A percentile compares a stretch with the other conserved stretches of the same genome.
These are phyloP conservation scores for Dictyostelium firmibasis DNA, from an alignment of 78 protist species.

Conservation along the genomic window DNA sequence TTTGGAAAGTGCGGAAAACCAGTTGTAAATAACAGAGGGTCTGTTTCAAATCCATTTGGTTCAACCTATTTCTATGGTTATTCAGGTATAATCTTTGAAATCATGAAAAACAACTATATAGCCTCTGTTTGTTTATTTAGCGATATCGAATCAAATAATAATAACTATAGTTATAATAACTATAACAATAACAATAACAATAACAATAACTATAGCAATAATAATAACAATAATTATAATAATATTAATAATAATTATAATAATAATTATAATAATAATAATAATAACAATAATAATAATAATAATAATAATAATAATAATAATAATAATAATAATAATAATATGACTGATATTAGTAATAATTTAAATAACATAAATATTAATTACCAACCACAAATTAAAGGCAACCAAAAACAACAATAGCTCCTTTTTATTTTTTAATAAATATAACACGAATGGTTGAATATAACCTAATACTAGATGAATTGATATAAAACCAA, in stretches of 20 bases:
- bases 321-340: background rate
- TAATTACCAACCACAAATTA: background rate
- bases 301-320: no score
- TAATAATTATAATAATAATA: background rate
- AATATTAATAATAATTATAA: background rate
- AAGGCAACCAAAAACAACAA: background rate
- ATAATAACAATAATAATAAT: background rate
- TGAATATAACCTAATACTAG: background rate
- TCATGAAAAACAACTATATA: constrained; percentile 68
- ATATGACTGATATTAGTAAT: background rate
- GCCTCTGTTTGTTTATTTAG: constrained; percentile 71
- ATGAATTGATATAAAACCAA: no score
- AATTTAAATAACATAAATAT: background rate
- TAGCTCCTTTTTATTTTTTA: background rate
- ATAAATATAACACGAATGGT: background rate
- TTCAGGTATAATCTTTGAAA: constrained; percentile 81
- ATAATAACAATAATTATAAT: background rate
- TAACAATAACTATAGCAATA: background rate
- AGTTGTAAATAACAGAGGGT: constrained; percentile 81
- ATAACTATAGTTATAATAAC: background rate
- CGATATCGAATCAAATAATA: constrained; percentile 10
- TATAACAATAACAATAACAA: background rate
- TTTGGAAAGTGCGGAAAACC: constrained; percentile 83
- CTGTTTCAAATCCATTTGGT: constrained; percentile 84
- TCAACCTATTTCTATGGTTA: constrained; percentile 84